A percentile compares a stretch with the other conserved stretches of the same genome.
Evolutionary conservation across 2,329 filamentous ascomycete species (phyloP).

Genomic region (Fusarium virguliforme): DNA sequence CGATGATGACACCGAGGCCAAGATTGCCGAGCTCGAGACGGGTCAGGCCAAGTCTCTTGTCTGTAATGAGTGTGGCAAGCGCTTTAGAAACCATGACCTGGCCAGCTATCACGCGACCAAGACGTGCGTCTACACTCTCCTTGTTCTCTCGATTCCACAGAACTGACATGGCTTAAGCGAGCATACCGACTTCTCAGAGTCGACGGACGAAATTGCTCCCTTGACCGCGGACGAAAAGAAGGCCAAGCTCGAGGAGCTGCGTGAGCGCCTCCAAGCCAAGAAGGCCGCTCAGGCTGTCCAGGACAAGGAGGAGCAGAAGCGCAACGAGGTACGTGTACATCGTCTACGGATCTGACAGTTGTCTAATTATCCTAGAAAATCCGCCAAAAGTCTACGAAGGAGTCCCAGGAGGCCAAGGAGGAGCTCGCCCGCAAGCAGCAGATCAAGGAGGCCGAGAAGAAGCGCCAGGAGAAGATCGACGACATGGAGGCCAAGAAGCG

Average conservation of each 20-base stretch:
- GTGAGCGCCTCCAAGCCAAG: conserved; percentile 81
- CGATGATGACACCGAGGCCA: conserved; percentile 65
- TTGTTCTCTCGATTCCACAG: not conserved
- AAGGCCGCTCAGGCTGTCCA: conserved; percentile 76
- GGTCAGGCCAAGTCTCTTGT: conserved; percentile 86
- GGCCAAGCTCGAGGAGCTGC: conserved; percentile 82
- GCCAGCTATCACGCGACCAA: conserved; percentile 94
- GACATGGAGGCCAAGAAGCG: conserved; percentile 89
- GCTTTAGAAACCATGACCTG: conserved; percentile 84
- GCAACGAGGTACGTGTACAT: conserved; percentile 79
- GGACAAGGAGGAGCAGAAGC: conserved; percentile 87
- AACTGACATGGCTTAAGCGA: conserved; percentile 65
- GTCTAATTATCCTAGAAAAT: conserved; percentile 67
- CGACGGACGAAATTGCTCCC: conserved; percentile 90
- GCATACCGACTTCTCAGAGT: conserved; percentile 93
- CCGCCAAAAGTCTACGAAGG: conserved; percentile 89
- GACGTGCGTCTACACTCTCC: conserved; percentile 67
- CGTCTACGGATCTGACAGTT: not conserved
- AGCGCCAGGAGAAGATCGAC: conserved; percentile 88
- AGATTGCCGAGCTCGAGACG: conserved; percentile 77
- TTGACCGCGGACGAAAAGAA: conserved; percentile 94
- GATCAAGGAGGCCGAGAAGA: conserved; percentile 89
- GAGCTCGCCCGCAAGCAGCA: conserved; percentile 90
- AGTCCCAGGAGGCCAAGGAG: conserved; percentile 91
- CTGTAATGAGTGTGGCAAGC: conserved; percentile 96